Evolutionary conservation across 441 rosid species (phyloP), one percentile per base, ranked within the genome.

Genomic region (Bruguiera hainesii): DNA sequence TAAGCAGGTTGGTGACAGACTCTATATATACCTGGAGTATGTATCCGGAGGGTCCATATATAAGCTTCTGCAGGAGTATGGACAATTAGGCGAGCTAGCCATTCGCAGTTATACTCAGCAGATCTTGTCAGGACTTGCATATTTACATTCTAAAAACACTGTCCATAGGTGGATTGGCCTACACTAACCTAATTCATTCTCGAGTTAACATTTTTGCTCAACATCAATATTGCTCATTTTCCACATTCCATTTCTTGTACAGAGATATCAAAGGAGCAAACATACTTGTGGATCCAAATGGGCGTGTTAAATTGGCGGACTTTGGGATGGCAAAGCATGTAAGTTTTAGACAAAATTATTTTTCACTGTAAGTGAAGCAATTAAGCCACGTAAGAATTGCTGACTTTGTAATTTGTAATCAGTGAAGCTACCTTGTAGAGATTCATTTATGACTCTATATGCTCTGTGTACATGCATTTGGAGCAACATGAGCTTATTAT

Each of bases 241-340:
- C 29, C 28, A 23, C 16, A 13, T 53, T 53, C 11, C 25, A 53
- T 53, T 13, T 57, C 65, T 30, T 81, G 35, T 71, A 37, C 86
- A 95, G 99, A 82, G 99, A 95, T 75, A 92, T 92, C 20, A 95
- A 95, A 82, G 99, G 99, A 78, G 99, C 99, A 73, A 95, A 95
- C 73, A 86, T 95, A 82, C 78, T 95, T 71, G 97, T 90, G 35
- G 97, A 92, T 74, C 99, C 99, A 46, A 84, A 71, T 79, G 93
- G 99, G 58, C 91, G 98, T 16, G 97, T 95, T 61, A 95, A 95
- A 72, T 78, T 95, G 83, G 99, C 96, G 56, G 98, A 95, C 80
- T 95, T 95, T 75, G 99, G 99, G 81, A 95, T 95, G 99, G 99
- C 99, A 69, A 92, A 95, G 82, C 99, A 92, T 69, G 99, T 95